Evolutionary conservation across 2,329 filamentous ascomycete species (phyloP).

Genomic region (Cordyceps farinosa): DNA sequence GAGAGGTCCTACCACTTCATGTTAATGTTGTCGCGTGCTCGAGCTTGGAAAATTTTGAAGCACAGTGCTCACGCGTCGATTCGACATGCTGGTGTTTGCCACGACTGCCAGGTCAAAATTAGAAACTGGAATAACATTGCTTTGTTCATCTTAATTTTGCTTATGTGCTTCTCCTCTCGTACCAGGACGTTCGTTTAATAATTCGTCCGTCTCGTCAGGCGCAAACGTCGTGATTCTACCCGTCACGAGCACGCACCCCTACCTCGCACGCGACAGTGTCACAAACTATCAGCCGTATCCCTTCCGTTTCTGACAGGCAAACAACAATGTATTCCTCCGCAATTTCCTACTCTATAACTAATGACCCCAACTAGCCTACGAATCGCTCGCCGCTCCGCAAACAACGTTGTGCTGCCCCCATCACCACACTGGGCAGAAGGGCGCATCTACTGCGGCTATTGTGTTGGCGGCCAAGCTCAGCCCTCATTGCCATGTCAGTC

Average conservation of each 20-base stretch:
- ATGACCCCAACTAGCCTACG: not conserved
- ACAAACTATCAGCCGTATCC: not conserved
- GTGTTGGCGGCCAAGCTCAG: not conserved
- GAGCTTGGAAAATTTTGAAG: not conserved
- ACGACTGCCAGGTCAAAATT: too few species aligned
- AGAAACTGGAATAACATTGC: too few species aligned
- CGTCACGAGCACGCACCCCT: not conserved
- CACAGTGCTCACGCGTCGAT: too few species aligned
- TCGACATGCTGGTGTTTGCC: too few species aligned
- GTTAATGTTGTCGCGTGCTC: not conserved
- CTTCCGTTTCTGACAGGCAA: not conserved
- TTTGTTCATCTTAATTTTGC: too few species aligned
- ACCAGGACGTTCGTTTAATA: not conserved
- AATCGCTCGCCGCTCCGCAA: not conserved
- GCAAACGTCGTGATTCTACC: not conserved
- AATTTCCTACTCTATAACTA: not conserved
- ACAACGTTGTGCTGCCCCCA: not conserved
- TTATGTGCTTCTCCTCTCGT: not conserved
- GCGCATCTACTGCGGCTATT: too few species aligned
- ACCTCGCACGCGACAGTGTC: not conserved
- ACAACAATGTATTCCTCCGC: not conserved
- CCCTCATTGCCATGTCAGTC: too few species aligned
- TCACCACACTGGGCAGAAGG: not conserved
- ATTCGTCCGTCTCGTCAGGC: not conserved
- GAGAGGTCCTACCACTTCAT: too few species aligned